phyloP scores from a whole-genome alignment of 345 rosid genomes.

The Erysimum cheiranthoides region DNA sequence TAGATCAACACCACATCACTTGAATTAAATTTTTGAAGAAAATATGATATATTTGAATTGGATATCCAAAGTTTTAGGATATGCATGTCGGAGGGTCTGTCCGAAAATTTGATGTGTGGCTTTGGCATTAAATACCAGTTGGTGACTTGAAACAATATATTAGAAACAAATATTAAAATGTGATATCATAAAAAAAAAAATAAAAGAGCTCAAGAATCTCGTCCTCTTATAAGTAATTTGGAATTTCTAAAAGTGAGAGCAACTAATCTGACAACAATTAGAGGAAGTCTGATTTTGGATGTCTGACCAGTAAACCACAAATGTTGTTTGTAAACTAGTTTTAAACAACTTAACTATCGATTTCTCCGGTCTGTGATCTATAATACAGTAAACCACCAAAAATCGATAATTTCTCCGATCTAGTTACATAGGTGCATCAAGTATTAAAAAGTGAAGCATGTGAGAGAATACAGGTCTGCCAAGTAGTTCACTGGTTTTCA shows the following conservation, averaged over 20 bases:
- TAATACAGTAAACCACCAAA: too few species aligned
- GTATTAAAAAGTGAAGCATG: neutral
- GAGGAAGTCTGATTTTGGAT: too few species aligned
- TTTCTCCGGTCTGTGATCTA: too few species aligned
- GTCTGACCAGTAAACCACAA: too few species aligned
- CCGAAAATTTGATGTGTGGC: slow-evolving; percentile 29
- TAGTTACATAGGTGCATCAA: neutral
- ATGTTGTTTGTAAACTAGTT: too few species aligned
- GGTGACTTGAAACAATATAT: neutral
- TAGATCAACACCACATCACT: neutral
- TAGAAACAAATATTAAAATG: slow-evolving; percentile 2
- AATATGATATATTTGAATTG: slow-evolving; percentile 4
- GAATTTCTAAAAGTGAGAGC: too few species aligned
- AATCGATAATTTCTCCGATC: too few species aligned
- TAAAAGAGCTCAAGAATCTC: neutral
- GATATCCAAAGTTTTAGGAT: slow-evolving; percentile 36
- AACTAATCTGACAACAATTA: too few species aligned
- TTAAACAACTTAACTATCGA: too few species aligned
- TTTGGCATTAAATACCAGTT: slow-evolving; percentile 31
- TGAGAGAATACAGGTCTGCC: neutral
- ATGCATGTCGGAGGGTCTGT: slow-evolving; percentile 37
- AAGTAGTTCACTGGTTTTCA: slow-evolving; percentile 2
- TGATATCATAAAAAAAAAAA: neutral
- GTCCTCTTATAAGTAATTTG: too few species aligned
- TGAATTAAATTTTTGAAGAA: neutral